A percentile compares a stretch with the other conserved stretches of the same genome.
Conservation (phyloP, 495 filamentous ascomycete species). For the Xylaria cubensis region DNA sequence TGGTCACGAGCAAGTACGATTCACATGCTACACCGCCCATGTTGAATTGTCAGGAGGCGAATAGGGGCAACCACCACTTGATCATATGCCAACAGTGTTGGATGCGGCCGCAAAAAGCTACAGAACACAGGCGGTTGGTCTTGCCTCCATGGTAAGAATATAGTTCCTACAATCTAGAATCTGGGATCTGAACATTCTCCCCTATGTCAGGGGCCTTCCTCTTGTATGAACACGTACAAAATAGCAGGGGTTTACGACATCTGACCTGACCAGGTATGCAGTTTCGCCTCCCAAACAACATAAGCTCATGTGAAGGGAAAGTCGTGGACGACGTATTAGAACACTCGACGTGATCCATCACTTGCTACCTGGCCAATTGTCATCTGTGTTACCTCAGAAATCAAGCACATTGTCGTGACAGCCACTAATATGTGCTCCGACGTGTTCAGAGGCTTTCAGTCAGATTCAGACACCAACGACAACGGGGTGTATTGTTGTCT, state of each 20-base stretch:
- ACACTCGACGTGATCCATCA: neutral
- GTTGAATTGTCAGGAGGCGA: neutral
- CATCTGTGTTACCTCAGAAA: too few relatives aligned
- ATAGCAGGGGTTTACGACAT: neutral
- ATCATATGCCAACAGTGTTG: neutral
- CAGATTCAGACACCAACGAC: neutral
- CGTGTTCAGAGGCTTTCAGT: neutral
- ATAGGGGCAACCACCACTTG: conserved; percentile 6
- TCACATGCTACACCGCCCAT: neutral
- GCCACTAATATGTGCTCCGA: conserved; percentile 13
- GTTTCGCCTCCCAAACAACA: neutral
- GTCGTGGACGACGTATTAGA: neutral
- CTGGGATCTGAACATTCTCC: neutral
- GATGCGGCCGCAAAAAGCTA: neutral
- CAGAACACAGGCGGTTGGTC: neutral
- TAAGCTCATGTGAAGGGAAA: neutral
- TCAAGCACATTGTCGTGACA: neutral
- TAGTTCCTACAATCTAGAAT: neutral
- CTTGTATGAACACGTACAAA: neutral
- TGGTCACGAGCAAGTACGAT: neutral
- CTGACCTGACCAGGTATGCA: neutral
- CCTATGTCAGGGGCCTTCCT: neutral
- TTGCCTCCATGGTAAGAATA: neutral
- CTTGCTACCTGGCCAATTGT: neutral
- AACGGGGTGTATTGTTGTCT: neutral